phyloP scores from a whole-genome alignment of 352 stramenopile genomes.

The Phytophthora kernoviae region DNA sequence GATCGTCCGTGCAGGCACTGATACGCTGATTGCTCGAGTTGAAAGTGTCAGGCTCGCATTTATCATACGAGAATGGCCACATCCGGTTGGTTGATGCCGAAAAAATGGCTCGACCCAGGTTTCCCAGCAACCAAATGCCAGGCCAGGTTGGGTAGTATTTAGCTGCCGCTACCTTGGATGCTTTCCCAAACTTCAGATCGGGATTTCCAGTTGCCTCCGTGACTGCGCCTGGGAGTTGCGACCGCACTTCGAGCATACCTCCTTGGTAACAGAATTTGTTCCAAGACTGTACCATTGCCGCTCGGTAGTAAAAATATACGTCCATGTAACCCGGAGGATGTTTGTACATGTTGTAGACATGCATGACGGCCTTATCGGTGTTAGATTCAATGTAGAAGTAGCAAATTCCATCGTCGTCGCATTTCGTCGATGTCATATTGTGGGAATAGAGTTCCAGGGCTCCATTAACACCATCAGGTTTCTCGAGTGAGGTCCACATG shows the following conservation, averaged over 20 bases:
- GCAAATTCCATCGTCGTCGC: conserved; percentile 45
- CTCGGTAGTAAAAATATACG: conserved; percentile 45
- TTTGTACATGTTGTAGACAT: conserved; percentile 47
- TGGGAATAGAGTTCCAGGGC: background rate
- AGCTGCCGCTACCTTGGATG: conserved; percentile 48
- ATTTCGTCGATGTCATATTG: conserved; percentile 54
- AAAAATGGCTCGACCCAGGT: no score
- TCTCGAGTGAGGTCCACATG: conserved; percentile 78
- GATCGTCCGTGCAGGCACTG: no score
- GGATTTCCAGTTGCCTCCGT: conserved; percentile 40
- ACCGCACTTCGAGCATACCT: conserved; percentile 17
- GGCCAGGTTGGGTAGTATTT: conserved; percentile 34
- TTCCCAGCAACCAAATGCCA: no score
- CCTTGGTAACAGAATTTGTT: background rate
- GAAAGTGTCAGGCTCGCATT: no score
- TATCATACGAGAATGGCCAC: no score
- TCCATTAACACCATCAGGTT: background rate
- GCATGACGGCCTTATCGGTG: conserved; percentile 34
- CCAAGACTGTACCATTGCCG: conserved; percentile 77
- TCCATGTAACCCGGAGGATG: conserved; percentile 41
- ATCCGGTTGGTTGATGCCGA: no score
- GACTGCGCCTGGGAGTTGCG: conserved; percentile 83
- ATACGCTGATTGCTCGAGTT: no score
- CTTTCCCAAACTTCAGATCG: conserved; percentile 24
- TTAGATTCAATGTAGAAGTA: conserved; percentile 49